A percentile compares a stretch with the other conserved stretches of the same genome.
phyloP scores from a whole-genome alignment of 2,329 filamentous ascomycete species.

The Exophiala spinifera region DNA sequence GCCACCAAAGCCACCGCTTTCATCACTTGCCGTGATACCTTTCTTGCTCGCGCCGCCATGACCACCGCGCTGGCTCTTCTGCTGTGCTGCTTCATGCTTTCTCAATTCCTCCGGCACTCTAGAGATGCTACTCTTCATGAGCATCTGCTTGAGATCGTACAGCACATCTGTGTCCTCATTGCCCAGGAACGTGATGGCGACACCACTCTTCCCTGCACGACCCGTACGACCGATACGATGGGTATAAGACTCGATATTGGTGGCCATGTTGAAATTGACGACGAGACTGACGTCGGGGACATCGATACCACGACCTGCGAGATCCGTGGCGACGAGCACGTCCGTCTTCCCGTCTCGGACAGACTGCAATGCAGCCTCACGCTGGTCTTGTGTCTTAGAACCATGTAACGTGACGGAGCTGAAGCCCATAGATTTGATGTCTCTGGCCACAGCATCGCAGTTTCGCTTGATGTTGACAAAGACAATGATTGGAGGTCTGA shows the following conservation, averaged over 20 bases:
- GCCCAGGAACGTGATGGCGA: conserved; percentile 92
- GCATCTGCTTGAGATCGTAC: conserved; percentile 91
- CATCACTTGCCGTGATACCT: conserved; percentile 22
- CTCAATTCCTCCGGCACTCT: conserved; percentile 87
- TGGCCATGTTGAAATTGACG: conserved; percentile 98
- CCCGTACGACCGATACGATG: conserved; percentile 96
- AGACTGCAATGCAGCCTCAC: conserved; percentile 85
- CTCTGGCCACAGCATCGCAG: conserved; percentile 89
- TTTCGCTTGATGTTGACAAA: conserved; percentile 99
- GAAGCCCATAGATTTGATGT: conserved; percentile 93
- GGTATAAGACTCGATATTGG: conserved; percentile 88
- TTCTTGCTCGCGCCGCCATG: conserved; percentile 39
- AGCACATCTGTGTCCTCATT: conserved; percentile 85
- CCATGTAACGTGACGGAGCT: conserved; percentile 87
- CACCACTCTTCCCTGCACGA: conserved; percentile 93
- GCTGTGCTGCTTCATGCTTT: conserved; percentile 87
- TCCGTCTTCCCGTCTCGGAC: conserved; percentile 76
- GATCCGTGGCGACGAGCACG: conserved; percentile 90
- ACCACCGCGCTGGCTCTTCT: conserved; percentile 59
- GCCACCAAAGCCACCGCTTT: conserved; percentile 26
- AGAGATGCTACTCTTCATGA: conserved; percentile 82
- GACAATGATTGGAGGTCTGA: conserved; percentile 88
- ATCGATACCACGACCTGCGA: conserved; percentile 96
- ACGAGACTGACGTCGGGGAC: conserved; percentile 91
- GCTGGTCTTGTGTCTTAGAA: conserved; percentile 95